These are phyloP conservation scores for Termitomyces sp. DNA, from an alignment of 768 basidiomycete genomes.

Conservation along the genomic window DNA sequence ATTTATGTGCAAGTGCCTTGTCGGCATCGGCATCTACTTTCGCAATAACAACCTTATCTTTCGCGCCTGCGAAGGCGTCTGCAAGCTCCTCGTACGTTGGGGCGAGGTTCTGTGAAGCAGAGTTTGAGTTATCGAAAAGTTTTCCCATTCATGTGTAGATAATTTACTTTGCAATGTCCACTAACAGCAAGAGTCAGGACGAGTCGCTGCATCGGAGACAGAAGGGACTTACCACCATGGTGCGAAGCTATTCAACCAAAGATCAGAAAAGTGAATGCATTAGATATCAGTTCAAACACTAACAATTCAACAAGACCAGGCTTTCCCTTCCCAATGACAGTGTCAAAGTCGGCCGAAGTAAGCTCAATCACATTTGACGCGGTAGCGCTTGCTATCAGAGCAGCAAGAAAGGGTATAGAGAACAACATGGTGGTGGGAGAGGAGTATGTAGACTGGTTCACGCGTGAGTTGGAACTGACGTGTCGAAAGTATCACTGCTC, in stretches of 20 bases:
- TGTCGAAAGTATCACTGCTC: slow-evolving; percentile 11
- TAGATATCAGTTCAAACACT: slow-evolving; percentile 30
- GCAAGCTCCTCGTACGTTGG: slow-evolving; percentile 87
- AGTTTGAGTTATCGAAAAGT: slow-evolving; percentile 4
- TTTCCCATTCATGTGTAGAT: slow-evolving; percentile 6
- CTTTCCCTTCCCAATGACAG: slow-evolving; percentile 71
- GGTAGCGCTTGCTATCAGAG: slow-evolving; percentile 50
- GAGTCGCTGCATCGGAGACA: background rate
- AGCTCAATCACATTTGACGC: slow-evolving; percentile 89
- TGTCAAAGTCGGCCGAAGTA: slow-evolving; percentile 70
- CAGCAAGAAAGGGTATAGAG: slow-evolving; percentile 51
- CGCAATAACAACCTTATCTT: slow-evolving; percentile 84
- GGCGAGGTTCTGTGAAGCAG: slow-evolving; percentile 66
- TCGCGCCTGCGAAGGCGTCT: slow-evolving; percentile 76
- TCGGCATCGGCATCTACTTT: slow-evolving; percentile 93
- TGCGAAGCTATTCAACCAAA: slow-evolving; percentile 56
- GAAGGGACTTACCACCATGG: slow-evolving; percentile 70
- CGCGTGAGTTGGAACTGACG: slow-evolving; percentile 18
- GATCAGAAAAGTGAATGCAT: slow-evolving; percentile 6
- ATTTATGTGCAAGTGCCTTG: slow-evolving; percentile 71
- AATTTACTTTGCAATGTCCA: slow-evolving; percentile 88
- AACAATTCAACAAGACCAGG: slow-evolving; percentile 91
- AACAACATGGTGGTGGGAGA: slow-evolving; percentile 53
- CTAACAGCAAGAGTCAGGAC: slow-evolving; percentile 32
- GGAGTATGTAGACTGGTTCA: slow-evolving; percentile 14